Conservation (phyloP, 2,329 filamentous ascomycete genomes). For the Epichloe amarillans region DNA sequence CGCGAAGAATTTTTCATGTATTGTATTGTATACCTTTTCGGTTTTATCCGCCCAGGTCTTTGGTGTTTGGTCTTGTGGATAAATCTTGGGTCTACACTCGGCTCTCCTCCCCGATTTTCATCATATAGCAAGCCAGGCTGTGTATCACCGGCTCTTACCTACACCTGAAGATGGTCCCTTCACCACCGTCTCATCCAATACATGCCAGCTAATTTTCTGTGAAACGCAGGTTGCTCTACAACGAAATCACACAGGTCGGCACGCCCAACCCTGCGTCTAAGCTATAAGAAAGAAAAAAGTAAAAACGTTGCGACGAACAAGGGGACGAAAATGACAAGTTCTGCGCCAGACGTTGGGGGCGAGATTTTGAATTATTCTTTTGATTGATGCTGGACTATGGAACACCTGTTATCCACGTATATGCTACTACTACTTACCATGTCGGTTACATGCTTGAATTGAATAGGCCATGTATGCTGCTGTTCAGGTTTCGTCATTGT, state of each 20-base stretch:
- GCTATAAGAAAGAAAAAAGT: constrained; percentile 37
- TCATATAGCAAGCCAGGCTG: background rate
- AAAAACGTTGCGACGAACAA: background rate
- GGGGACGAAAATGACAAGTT: background rate
- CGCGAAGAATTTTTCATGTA: too few species aligned
- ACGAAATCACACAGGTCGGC: constrained; percentile 70
- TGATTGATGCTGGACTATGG: background rate
- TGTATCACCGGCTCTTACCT: background rate
- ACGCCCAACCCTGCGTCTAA: constrained; percentile 48
- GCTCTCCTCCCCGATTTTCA: too few species aligned
- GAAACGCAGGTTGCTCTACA: constrained; percentile 59
- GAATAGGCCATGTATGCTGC: background rate
- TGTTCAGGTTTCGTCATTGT: too few species aligned
- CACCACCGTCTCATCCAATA: background rate
- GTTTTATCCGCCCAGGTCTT: too few species aligned
- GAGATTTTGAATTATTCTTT: too few species aligned
- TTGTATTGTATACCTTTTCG: too few species aligned
- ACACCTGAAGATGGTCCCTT: background rate
- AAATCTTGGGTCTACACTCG: background rate
- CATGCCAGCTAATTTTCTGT: background rate
- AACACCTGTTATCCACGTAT: background rate
- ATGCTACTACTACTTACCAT: background rate
- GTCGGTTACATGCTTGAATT: background rate
- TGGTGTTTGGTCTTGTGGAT: too few species aligned
- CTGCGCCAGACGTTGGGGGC: background rate